These are phyloP conservation scores for Elongisporangium undulatum DNA, from an alignment of 352 stramenopile genomes.

Conservation along the genomic window DNA sequence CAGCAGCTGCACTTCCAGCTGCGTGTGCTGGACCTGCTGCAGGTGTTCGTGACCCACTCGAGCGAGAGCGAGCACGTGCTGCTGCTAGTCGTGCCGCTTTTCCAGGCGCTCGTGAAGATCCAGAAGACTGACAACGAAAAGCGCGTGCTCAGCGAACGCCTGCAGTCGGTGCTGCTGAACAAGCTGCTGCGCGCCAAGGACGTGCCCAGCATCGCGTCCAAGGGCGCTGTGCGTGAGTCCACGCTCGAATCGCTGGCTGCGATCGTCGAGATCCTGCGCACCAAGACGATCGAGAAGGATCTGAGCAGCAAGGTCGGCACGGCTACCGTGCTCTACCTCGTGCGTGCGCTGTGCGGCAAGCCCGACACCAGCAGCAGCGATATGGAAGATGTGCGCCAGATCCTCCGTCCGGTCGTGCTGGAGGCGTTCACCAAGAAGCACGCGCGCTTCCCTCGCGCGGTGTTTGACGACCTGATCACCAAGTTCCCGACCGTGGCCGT, in stretches of 20 bases:
- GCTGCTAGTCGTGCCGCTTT: conserved; percentile 56
- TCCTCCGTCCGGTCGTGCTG: conserved; percentile 26
- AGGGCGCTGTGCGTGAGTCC: conserved; percentile 12
- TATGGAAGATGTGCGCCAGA: conserved; percentile 10
- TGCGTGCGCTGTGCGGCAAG: conserved; percentile 38
- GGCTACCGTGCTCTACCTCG: conserved; percentile 50
- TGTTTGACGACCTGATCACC: conserved; percentile 65
- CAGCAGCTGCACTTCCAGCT: conserved; percentile 84
- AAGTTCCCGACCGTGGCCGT: conserved; percentile 45
- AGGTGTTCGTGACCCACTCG: conserved; percentile 52
- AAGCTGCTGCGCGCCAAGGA: conserved; percentile 68
- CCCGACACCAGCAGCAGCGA: background rate
- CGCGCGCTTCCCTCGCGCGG: conserved; percentile 58
- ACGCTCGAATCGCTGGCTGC: conserved; percentile 26
- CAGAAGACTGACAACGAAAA: conserved; percentile 57
- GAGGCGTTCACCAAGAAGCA: conserved; percentile 85
- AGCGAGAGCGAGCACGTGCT: conserved; percentile 28
- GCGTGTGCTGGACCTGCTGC: conserved; percentile 74
- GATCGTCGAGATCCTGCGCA: conserved; percentile 38
- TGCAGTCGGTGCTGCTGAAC: conserved; percentile 61
- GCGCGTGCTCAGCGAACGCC: conserved; percentile 67
- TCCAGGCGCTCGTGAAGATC: conserved; percentile 45
- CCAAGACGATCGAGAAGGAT: conserved; percentile 56
- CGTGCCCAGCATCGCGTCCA: conserved; percentile 16
- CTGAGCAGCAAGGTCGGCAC: conserved; percentile 55